phyloP scores from a whole-genome alignment of 2,329 filamentous ascomycete species.

The Colletotrichum falcatum region DNA sequence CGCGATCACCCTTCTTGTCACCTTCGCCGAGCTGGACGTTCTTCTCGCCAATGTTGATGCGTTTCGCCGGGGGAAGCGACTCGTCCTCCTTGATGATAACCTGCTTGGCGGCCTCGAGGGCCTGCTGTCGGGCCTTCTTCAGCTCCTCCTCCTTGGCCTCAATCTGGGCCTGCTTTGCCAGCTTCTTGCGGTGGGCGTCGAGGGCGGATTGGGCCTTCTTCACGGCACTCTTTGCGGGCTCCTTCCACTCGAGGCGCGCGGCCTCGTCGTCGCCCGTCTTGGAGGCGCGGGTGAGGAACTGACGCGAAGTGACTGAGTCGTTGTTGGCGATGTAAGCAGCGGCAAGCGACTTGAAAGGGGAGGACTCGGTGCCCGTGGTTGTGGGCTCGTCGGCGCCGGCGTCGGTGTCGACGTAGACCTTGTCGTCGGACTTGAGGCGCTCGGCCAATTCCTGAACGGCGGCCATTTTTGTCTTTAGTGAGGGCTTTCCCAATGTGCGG shows the following conservation, averaged over 20 bases:
- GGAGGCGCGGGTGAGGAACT: conserved; percentile 78
- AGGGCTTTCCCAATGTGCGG: not conserved
- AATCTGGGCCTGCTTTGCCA: conserved; percentile 79
- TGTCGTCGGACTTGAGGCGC: conserved; percentile 59
- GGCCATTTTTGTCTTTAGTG: conserved; percentile 47
- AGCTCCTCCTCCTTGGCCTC: conserved; percentile 76
- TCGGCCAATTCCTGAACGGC: conserved; percentile 63
- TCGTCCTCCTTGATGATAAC: conserved; percentile 76
- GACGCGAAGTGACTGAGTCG: conserved; percentile 62
- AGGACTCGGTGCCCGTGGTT: conserved; percentile 75
- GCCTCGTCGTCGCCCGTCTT: conserved; percentile 74
- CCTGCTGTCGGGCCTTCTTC: conserved; percentile 71
- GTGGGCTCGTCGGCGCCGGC: conserved; percentile 77
- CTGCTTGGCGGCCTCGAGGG: conserved; percentile 81
- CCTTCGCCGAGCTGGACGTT: conserved; percentile 70
- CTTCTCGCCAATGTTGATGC: conserved; percentile 81
- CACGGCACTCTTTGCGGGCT: conserved; percentile 82
- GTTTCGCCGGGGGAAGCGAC: conserved; percentile 78
- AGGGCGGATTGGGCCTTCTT: conserved; percentile 86
- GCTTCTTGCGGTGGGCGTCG: conserved; percentile 86
- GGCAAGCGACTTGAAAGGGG: conserved; percentile 85
- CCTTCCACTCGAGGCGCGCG: conserved; percentile 79
- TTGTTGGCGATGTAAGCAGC: conserved; percentile 81
- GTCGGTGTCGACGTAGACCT: conserved; percentile 84
- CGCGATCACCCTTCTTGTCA: conserved; percentile 74